phyloP scores from a whole-genome alignment of 257 asterid genomes.

The Linaria vulgaris region DNA sequence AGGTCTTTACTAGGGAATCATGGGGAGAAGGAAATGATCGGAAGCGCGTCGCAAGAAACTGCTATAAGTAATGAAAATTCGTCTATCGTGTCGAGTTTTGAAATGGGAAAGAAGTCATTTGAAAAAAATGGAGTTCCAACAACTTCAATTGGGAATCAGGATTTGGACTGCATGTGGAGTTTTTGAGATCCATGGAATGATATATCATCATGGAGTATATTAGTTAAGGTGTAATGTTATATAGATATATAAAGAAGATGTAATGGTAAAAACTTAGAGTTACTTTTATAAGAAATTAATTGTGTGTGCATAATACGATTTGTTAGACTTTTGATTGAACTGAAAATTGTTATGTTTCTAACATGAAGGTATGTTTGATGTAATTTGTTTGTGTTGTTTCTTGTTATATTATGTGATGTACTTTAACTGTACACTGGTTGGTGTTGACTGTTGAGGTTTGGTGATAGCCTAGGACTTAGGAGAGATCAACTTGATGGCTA shows the following conservation, averaged over 20 bases:
- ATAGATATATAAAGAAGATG: not conserved
- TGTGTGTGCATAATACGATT: conserved; percentile 28
- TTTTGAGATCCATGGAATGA: conserved; percentile 32
- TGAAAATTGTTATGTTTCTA: conserved; percentile 19
- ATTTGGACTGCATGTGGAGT: conserved; percentile 61
- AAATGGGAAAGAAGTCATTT: conserved; percentile 43
- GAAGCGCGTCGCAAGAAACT: conserved; percentile 50
- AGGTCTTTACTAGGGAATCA: conserved; percentile 34
- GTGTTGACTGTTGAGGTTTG: too few species aligned
- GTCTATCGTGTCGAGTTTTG: conserved; percentile 54
- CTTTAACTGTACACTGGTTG: not conserved
- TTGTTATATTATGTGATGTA: not conserved
- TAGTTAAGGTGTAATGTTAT: not conserved
- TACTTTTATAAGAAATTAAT: conserved; percentile 17
- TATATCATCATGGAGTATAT: too few species aligned
- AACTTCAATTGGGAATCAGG: conserved; percentile 40
- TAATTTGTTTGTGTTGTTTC: conserved; percentile 14
- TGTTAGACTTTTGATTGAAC: conserved; percentile 22
- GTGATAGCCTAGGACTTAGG: too few species aligned
- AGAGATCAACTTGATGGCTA: too few species aligned
- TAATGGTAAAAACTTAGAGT: conserved; percentile 1
- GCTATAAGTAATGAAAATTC: conserved; percentile 47
- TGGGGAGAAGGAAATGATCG: conserved; percentile 36
- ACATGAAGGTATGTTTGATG: not conserved
- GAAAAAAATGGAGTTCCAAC: conserved; percentile 39